Base-by-base conservation (phyloP, 176 grass and related monocot species). In the Triticum monococcum region DNA sequence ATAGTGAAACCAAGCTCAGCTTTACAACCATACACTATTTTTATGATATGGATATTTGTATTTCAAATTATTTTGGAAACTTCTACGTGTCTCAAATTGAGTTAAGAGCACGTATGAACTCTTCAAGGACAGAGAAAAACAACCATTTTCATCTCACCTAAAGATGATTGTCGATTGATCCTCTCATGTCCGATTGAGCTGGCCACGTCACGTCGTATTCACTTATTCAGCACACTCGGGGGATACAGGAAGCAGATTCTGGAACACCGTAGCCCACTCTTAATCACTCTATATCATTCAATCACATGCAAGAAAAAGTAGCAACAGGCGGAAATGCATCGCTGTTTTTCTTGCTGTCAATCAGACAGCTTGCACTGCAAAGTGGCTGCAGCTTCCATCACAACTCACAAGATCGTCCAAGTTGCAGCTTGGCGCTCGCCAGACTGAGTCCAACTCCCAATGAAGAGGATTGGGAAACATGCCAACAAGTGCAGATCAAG, bases 401-500 rank as follows among this genome's bases (percentile, higher is more conserved):
- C 86, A 88, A 71, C 38, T 88, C 77, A 52, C 18, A 18, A 76
- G 69, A 22, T 32, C 40, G 31, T 77, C 77, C 85, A 91, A 68
- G 61, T 69, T 84, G 89, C 68, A 84, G 68, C 28, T 46, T 12
- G 12, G 68, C 61, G 30, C 36, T 63, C 46, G 69, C 40, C 35
- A 20, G 48, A 84, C 43, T 81, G 68, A 87, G 36, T 84, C 63
- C 72, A 52, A 69, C 81, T 50, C 61, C 22, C 22, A 32, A 12
- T 62, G 48, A 52, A 52, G 14, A 52, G 5, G 0, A 48, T 70
- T 32, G 69, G 85, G 85, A 69, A 80, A 84, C 81, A 85, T 30
- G 37, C 69, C 77, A 91, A 81, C 86, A 71, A 88, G 86, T 91
- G 89, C 37, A 88, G 22, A 85, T 85, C 77, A 88, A 91, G 86